Evolutionary conservation across 2,329 filamentous ascomycete species (phyloP).

Genomic region (Fusarium transvaalense): DNA sequence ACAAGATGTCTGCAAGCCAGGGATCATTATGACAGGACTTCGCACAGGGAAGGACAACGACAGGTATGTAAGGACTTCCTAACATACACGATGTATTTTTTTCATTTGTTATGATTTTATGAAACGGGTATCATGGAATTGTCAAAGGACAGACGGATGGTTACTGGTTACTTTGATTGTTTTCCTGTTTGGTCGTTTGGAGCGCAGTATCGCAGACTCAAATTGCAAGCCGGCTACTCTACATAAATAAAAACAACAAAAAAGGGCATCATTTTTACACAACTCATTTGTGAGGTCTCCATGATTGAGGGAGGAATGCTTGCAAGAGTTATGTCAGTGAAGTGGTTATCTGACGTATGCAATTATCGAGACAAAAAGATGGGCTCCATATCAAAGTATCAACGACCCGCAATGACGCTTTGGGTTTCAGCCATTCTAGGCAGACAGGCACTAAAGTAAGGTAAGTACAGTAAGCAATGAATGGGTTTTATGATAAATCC

Average conservation of each 20-base stretch:
- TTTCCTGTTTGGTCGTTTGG: not conserved
- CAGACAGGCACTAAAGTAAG: not conserved
- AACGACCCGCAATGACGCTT: slow-evolving; percentile 32
- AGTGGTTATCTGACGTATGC: not conserved
- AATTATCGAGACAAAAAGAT: slow-evolving; percentile 11
- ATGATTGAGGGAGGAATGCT: not conserved
- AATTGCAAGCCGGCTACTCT: not conserved
- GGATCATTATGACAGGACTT: not conserved
- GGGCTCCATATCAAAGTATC: not conserved
- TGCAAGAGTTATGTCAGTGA: not conserved
- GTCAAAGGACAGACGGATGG: not conserved
- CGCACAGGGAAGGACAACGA: not conserved
- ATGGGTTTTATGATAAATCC: not conserved
- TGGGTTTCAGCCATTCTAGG: not conserved
- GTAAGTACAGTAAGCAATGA: slow-evolving; percentile 3
- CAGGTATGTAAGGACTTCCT: not conserved
- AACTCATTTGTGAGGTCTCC: not conserved
- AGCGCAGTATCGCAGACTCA: too few relatives aligned
- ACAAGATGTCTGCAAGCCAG: too few relatives aligned
- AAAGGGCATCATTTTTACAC: not conserved
- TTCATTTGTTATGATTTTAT: not conserved
- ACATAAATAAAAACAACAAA: not conserved
- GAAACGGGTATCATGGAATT: not conserved
- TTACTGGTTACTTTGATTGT: not conserved
- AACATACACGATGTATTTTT: not conserved